Base-by-base conservation (phyloP, 1,284 basidiomycete genomes). In the Ustilago shanxiensis region DNA sequence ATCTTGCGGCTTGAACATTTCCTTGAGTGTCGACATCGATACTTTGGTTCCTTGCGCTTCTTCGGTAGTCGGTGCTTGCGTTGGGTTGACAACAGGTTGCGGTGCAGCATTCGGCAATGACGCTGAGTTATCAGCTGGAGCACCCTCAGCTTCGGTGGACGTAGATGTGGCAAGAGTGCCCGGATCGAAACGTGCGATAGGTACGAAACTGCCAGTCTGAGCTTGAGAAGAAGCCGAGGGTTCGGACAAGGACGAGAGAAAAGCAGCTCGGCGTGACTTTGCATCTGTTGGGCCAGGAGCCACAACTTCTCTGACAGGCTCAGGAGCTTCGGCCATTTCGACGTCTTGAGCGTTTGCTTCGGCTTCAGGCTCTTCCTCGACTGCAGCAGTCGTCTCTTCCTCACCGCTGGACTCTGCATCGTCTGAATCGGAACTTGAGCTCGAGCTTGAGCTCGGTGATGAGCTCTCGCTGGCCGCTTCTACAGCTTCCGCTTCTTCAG, bases 1-100 rank as follows among this genome's bases (percentile, higher is more conserved):
- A 37, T 79, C 81, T 44, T 83, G 69, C 18, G 83, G 81, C 58
- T 72, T 72, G 69, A 85, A 85, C 83, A 85, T 85, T 41, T 79
- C 77, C 39, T 80, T 85, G 26, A 85, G 63, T 7, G 66, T 77
- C 16, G 69, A 69, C 67, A 80, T 75, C 2, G 64, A 65, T 1
- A 81, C 77, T 35, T 56, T 52, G 6, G 57, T 63, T 6, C 61
- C 69, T 8, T 31, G 24, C 3, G 45, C 49, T 14, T 13, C 68
- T 4, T 31, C 41, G 13, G 22, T n/a, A 1, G 49, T 24, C 13
- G 58, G 18, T 20, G 44, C 37, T 39, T 44, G n/a, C 2, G 45
- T 26, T 24, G 28, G 53, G 20, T 24, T 16, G 41, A 44, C 28
- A 18, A 39, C 10, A 14, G 44, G 9, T 28, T 49, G 47, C 20